Percentiles rank a stretch among this genome's conserved stretches.
phyloP scores from a whole-genome alignment of 495 filamentous ascomycete species.

The Penicillium chermesinum region DNA sequence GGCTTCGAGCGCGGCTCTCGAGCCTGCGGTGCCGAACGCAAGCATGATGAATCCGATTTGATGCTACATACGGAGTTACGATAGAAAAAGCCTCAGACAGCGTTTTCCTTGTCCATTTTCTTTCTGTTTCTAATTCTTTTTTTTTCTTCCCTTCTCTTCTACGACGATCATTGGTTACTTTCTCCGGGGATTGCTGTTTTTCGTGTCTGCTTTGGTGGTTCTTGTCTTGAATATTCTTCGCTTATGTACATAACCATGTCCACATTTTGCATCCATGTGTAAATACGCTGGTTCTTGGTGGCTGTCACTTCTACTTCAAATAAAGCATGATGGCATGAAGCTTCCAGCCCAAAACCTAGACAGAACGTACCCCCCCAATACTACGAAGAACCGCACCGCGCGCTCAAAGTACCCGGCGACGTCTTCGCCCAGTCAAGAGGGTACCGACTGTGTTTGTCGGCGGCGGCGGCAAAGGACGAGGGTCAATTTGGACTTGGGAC shows the following conservation, averaged over 20 bases:
- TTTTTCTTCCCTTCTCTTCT: not conserved
- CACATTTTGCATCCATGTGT: not conserved
- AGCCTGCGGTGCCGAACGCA: constrained; percentile 31
- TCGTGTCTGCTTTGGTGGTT: not conserved
- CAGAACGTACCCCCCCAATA: constrained; percentile 30
- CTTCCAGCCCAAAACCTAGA: constrained; percentile 1
- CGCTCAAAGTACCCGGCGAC: constrained; percentile 19
- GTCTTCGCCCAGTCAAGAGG: constrained; percentile 24
- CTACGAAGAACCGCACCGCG: constrained; percentile 23
- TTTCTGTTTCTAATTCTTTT: not conserved
- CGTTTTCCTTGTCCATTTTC: not conserved
- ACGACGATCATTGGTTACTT: not conserved
- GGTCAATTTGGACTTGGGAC: not conserved
- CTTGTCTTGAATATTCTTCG: not conserved
- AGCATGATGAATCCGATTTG: constrained; percentile 42
- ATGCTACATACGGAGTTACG: constrained; percentile 12
- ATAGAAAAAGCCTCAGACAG: constrained; percentile 10
- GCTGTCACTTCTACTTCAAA: not conserved
- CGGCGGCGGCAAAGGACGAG: not conserved
- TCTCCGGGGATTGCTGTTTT: not conserved
- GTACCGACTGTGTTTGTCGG: constrained; percentile 8
- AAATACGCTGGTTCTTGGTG: not conserved
- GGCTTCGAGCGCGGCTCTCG: constrained; percentile 4
- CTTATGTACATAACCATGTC: not conserved
- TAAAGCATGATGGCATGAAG: not conserved